A percentile compares a stretch with the other conserved stretches of the same genome.
Evolutionary conservation across 352 stramenopile species (phyloP).

Genomic region (Phytophthora sojae): DNA sequence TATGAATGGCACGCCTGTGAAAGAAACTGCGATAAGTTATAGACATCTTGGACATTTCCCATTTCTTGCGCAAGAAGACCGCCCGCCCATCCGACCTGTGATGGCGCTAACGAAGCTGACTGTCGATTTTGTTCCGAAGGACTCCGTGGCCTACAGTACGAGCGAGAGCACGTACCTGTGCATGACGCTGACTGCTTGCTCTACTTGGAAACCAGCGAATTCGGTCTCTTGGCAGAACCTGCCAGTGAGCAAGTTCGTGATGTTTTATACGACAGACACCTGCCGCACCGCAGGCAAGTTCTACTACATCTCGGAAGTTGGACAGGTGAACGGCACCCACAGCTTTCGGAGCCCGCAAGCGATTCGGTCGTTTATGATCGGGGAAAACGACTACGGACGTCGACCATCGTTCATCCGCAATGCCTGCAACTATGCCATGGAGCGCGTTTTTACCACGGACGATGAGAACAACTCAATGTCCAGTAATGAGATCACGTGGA

Average conservation of each 20-base stretch:
- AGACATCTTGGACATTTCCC: neutral
- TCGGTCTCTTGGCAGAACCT: constrained; percentile 10
- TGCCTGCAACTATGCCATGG: neutral
- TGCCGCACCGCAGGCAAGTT: constrained; percentile 7
- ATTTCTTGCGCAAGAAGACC: neutral
- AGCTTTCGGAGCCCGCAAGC: constrained; percentile 5
- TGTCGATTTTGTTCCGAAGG: neutral
- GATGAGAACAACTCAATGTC: neutral
- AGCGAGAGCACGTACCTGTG: neutral
- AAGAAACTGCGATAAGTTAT: too few relatives aligned
- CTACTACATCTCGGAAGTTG: constrained; percentile 13
- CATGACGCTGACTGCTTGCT: constrained; percentile 1
- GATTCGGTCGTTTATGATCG: constrained; percentile 19
- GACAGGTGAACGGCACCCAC: constrained; percentile 1
- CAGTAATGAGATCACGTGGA: constrained; percentile 2
- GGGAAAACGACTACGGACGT: constrained; percentile 7
- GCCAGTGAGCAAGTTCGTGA: neutral
- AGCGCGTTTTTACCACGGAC: neutral
- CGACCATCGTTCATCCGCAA: neutral
- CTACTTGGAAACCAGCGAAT: neutral
- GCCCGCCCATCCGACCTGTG: neutral
- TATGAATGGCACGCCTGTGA: too few relatives aligned
- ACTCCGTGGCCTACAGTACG: neutral
- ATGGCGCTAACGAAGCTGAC: neutral
- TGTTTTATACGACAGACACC: constrained; percentile 18